A percentile compares a stretch with the other conserved stretches of the same genome.
Evolutionary conservation across 257 asterid genomes (phyloP).

Genomic region (Solanum sparsipilum): DNA sequence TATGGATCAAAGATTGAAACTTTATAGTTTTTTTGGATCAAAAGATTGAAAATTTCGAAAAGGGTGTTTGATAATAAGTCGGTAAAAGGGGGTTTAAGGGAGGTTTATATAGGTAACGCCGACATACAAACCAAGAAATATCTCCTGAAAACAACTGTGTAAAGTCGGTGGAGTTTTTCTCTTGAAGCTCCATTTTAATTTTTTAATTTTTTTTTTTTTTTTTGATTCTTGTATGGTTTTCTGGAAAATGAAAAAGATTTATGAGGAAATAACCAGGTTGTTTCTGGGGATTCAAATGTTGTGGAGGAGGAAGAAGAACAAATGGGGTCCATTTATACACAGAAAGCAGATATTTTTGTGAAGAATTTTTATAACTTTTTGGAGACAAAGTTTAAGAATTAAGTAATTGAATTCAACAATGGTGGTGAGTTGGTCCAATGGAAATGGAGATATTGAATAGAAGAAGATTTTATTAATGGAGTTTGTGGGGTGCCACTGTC

Average conservation of each 20-base stretch:
- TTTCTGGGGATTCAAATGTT: not conserved
- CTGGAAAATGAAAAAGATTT: not conserved
- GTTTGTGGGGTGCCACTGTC: not conserved
- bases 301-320: not conserved
- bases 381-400: not conserved
- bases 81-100: constrained; percentile 3
- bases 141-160: constrained; percentile 8
- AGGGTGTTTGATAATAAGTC: constrained; percentile 3
- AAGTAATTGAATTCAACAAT: not conserved
- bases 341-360: not conserved
- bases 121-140: constrained; percentile 9
- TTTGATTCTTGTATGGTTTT: not conserved
- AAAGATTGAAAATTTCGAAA: not conserved
- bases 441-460: not conserved
- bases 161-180: constrained; percentile 47
- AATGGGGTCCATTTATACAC: not conserved
- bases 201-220: not conserved
- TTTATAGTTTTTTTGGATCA: not conserved
- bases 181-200: not conserved
- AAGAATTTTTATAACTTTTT: not conserved
- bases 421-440: not conserved
- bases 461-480: not conserved
- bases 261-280: not conserved
- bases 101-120: constrained; percentile 40
- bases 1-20: not conserved